Conservation (phyloP, 768 basidiomycete genomes). For the Trametes sanguinea region DNA sequence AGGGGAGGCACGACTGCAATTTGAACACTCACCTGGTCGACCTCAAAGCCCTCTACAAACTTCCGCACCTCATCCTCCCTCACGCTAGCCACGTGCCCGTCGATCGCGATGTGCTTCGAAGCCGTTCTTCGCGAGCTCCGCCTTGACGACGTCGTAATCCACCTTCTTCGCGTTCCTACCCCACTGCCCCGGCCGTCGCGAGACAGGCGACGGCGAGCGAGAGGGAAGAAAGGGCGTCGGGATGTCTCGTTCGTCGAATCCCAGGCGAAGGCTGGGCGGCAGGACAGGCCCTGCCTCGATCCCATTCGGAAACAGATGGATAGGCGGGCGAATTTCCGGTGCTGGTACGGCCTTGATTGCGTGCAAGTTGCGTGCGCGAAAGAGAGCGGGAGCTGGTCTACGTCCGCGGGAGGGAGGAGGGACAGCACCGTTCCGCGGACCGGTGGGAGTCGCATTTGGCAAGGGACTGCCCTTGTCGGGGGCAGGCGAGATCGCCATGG, state of each 20-base stretch:
- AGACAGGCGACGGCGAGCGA: conserved; percentile 46
- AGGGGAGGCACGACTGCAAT: neutral
- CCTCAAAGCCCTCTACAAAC: conserved; percentile 71
- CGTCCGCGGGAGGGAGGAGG: conserved; percentile 30
- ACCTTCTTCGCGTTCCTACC: conserved; percentile 32
- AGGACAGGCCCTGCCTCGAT: conserved; percentile 16
- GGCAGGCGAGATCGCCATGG: conserved; percentile 18
- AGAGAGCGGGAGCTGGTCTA: conserved; percentile 22
- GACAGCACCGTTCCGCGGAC: conserved; percentile 11
- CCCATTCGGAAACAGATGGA: conserved; percentile 31
- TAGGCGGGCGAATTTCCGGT: conserved; percentile 24
- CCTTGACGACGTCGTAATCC: conserved; percentile 42
- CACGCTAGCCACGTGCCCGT: conserved; percentile 51
- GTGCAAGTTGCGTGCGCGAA: conserved; percentile 25
- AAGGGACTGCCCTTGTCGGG: conserved; percentile 15
- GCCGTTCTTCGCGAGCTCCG: conserved; percentile 60
- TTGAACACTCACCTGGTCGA: conserved; percentile 60
- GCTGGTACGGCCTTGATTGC: conserved; percentile 17
- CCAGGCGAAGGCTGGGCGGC: conserved; percentile 13
- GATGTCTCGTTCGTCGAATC: neutral
- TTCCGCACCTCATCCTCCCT: conserved; percentile 66
- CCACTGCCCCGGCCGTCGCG: conserved; percentile 41
- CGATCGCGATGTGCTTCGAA: conserved; percentile 69
- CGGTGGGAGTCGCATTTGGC: conserved; percentile 3
- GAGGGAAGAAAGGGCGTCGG: conserved; percentile 25